Base-by-base conservation (phyloP, 148 eudicot species). In the Salicornia ramosissima region DNA sequence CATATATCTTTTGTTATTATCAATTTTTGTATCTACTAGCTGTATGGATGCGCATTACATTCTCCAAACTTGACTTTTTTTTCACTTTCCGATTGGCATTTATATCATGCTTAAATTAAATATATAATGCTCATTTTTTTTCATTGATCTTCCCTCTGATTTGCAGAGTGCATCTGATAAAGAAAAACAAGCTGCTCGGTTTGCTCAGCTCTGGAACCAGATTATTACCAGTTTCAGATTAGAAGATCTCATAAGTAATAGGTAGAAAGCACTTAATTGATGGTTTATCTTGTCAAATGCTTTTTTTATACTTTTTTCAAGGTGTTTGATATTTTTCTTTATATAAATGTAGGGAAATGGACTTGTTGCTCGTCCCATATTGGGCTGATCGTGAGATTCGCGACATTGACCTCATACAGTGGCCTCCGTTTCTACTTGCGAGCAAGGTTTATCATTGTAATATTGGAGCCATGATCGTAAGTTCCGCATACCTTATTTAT, bases 201-300 rank as follows among this genome's bases (percentile, higher is more conserved):
- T 95, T 83, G 99, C 99, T 81, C 99, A 95, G 73, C 76, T 95
- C 73, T 95, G 99, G 99, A 95, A 95, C 79, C 90, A 90, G 67
- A 89, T 95, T 69, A 91, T 95, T 71, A 86, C 91, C 36, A 91
- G 97, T 71, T 95, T 95, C 71, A 86, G 99, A 77, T 90, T 86
- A 72, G 99, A 95, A 82, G 99, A 95, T 87, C 94, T 95, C 53
- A 86, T 95, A 33, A 83, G 80, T 77, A 71, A 87, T 45, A 84
- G 88, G 96, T 88, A 68, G 67, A 64, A 52, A 2, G 14, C 64
- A 16, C 30, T 49, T 9, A 39, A 25, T 3, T 65, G 63, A 49
- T 61, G 39, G 14, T 36, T 36, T 49, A 71, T 30, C 31, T 1
- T 14, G 31, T 62, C 46, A 31, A 21, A 16, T 47, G 25, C 12